Base-by-base conservation (phyloP, 1,139 yeast species). In the Entelexis sorbosivorans region DNA sequence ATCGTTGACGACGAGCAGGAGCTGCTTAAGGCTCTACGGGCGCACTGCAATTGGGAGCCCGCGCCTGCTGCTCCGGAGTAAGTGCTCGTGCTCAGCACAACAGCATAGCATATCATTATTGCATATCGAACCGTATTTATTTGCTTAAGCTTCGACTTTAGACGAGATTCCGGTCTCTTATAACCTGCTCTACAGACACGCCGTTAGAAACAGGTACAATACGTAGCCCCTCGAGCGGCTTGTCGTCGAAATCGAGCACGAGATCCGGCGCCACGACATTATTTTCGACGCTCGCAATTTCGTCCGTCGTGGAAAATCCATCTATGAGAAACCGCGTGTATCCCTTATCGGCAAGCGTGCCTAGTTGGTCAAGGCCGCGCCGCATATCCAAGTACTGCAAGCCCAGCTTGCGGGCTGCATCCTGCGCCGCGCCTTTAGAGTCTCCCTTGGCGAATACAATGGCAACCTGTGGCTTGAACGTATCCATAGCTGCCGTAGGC, bases 1-100 rank as follows among this genome's bases (percentile, higher is more conserved):
- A 19, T 38, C 32, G 96, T 96, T 0, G 76, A 82, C 5, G 77
- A 77, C 3, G 62, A 66, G 47, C 69, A 66, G 36, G 73, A 75
- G 52, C 61, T 81, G 44, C 65, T 68, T 36, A 59, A 54, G 20
- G 60, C 60, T n/a, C 56, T 69, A 46, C 56, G 58, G 40, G 34
- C 46, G 38, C 58, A 56, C 34, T 67, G 70, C 49, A 49, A 52
- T n/a, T 68, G 71, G 71, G 46, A 44, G 10, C 51, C 58, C 13
- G 26, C 44, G 2, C 33, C 33, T n/a, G 14, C 33, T 16, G 13
- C 14, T n/a, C n/a, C 19, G 14, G 22, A 35, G 10, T 28, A 26
- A 19, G 11, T 22, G 24, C 24, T 6, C 4, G 6, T 22, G 24
- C 6, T 4, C 4, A 22, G 24, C 24, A 22, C 24, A 22, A 4